phyloP scores from a whole-genome alignment of 2,329 filamentous ascomycete species.

The Zymoseptoria ardabiliae region DNA sequence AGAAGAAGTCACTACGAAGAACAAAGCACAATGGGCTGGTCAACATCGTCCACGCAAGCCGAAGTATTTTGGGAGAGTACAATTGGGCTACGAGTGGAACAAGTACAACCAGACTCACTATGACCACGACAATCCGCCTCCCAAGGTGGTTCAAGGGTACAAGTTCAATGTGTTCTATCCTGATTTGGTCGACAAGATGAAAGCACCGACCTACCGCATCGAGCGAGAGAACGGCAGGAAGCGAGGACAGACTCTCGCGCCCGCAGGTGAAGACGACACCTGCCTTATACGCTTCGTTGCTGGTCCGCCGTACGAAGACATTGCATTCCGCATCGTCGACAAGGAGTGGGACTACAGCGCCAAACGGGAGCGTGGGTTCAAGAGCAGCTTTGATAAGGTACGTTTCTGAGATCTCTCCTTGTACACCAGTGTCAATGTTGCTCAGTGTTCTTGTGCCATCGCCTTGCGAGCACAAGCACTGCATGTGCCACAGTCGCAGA shows the following conservation, averaged over 20 bases:
- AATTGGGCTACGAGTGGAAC: conserved; percentile 99
- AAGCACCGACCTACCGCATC: conserved; percentile 92
- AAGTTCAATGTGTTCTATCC: conserved; percentile 99
- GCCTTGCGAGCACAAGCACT: conserved; percentile 3
- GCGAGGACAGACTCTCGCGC: conserved; percentile 84
- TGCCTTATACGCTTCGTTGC: conserved; percentile 94
- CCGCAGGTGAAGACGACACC: conserved; percentile 92
- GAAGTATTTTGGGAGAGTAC: conserved; percentile 93
- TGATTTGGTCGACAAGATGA: conserved; percentile 88
- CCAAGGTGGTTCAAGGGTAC: conserved; percentile 97
- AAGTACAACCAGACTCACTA: conserved; percentile 99
- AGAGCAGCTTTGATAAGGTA: conserved; percentile 96
- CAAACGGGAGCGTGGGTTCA: conserved; percentile 89
- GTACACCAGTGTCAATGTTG: neutral
- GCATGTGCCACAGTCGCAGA: conserved; percentile 9
- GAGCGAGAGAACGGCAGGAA: conserved; percentile 85
- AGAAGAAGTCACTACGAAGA: conserved; percentile 61
- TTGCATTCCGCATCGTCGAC: conserved; percentile 95
- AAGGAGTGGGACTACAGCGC: conserved; percentile 99
- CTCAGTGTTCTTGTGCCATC: neutral
- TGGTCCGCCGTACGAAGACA: conserved; percentile 90
- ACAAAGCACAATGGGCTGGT: conserved; percentile 69
- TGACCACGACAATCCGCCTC: conserved; percentile 94
- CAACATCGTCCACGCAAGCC: conserved; percentile 88
- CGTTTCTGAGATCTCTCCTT: conserved; percentile 25